Base-by-base conservation (phyloP, 805 yeast species). In the Lipomyces mesembrius region DNA sequence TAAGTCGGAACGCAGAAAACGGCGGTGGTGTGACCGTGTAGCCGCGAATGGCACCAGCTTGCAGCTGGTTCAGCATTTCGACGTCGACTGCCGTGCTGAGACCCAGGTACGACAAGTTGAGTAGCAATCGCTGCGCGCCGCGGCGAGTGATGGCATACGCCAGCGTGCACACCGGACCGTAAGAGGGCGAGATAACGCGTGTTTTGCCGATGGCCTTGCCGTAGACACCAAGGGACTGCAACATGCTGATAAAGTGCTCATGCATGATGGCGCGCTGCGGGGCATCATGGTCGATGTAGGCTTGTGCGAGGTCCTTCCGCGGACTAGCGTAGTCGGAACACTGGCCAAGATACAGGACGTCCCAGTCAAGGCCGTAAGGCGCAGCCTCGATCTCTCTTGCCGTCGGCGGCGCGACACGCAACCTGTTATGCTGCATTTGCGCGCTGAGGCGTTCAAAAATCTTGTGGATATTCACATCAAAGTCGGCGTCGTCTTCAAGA, bases 291-390 rank as follows among this genome's bases (percentile, higher is more conserved):
- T 65, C 68, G 56, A 46, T 54, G 34, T 34, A 65, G 39, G 35
- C 59, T 34, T 61, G 65, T 29, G 60, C 53, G 5, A 65, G 59
- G n/a, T 65, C 65, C 4, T 37, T 20, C 3, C 68, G 64, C 14
- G 62, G 62, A 32, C 54, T 55, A 22, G 65, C 46, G 37, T 59
- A 62, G 52, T 65, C 68, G 27, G 65, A 63, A 43, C 68, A 65
- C 27, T 65, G 68, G 52, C 68, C 68, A 17, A 65, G 61, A 35
- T 58, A 59, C 49, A 65, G 32, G 54, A 62, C 52, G 55, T 65
- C 68, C 68, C 68, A 65, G 54, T 65, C 68, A 3, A 65, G 63
- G 9, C 68, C 66, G 46, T 65, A 65, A 5, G 68, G 68, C 27
- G 68, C 68, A 0, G 64, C 35, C 22, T 14, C n/a, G 25, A 57